Percentiles rank a stretch among this genome's conserved stretches.
These are phyloP conservation scores for Fraxinus floribunda DNA, from an alignment of 305 asterid genomes.

Conservation along the genomic window DNA sequence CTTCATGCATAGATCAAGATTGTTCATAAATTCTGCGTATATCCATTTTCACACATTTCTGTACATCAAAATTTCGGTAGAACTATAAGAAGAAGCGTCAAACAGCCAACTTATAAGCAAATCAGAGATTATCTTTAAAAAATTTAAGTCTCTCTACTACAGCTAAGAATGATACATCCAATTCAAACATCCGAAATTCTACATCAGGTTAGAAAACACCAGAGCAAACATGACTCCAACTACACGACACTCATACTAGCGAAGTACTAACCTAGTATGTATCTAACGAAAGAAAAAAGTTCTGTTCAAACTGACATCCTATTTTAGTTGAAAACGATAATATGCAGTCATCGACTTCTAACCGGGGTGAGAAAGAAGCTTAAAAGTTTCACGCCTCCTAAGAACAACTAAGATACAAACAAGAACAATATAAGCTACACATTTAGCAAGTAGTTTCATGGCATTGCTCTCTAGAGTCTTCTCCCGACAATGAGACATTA, in stretches of 20 bases:
- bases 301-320: constrained; percentile 14
- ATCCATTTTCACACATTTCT: background rate
- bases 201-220: constrained; percentile 11
- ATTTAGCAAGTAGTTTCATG: constrained; percentile 45
- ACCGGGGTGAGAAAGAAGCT: constrained; percentile 37
- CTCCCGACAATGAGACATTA: constrained; percentile 41
- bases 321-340: constrained; percentile 19
- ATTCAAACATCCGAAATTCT: background rate
- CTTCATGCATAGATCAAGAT: background rate
- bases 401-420: constrained; percentile 31
- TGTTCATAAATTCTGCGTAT: background rate
- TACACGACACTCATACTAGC: constrained; percentile 11
- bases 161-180: background rate
- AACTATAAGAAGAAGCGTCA: background rate
- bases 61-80: background rate
- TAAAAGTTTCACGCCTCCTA: constrained; percentile 27
- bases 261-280: constrained; percentile 25
- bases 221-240: constrained; percentile 14
- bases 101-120: constrained; percentile 8
- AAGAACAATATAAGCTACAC: constrained; percentile 1
- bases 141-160: background rate
- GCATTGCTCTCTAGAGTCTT: constrained; percentile 56
- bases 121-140: background rate
- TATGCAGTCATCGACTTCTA: constrained; percentile 13
- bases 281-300: constrained; percentile 10